Percentiles rank a stretch among this genome's conserved stretches.
Conservation (phyloP, 345 rosid species). For the Pelargonium nanum region DNA sequence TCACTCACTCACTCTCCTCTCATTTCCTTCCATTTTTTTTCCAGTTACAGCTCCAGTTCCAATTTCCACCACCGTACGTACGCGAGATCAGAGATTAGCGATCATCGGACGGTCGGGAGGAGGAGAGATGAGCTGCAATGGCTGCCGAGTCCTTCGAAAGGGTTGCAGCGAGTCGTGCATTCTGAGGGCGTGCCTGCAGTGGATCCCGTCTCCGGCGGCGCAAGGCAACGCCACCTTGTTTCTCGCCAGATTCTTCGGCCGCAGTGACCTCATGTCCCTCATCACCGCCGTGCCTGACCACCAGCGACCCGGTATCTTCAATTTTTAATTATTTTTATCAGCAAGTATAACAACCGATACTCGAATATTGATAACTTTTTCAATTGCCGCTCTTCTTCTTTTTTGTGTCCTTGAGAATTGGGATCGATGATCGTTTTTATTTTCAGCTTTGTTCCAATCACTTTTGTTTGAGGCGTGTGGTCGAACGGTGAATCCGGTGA, state of each 20-base stretch:
- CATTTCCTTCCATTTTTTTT: too few species aligned
- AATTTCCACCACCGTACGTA: too few species aligned
- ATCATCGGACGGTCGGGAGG: too few species aligned
- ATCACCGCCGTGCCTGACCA: conserved; percentile 52
- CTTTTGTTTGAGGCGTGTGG: conserved; percentile 37
- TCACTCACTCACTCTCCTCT: not conserved
- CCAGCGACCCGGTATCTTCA: conserved; percentile 45
- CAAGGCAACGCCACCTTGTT: conserved; percentile 83
- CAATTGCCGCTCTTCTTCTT: too few species aligned
- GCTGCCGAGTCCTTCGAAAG: conserved; percentile 76
- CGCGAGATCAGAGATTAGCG: not conserved
- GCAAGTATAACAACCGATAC: too few species aligned
- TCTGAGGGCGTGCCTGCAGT: conserved; percentile 58
- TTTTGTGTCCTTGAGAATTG: not conserved
- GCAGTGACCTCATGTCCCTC: conserved; percentile 72
- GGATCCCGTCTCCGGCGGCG: conserved; percentile 48
- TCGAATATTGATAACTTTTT: too few species aligned
- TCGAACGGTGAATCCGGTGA: conserved; percentile 29
- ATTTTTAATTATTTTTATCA: not conserved
- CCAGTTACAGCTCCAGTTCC: too few species aligned
- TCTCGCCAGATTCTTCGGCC: conserved; percentile 88
- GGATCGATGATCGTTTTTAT: not conserved
- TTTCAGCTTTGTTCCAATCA: conserved; percentile 25
- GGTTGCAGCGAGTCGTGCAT: conserved; percentile 72
- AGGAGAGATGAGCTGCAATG: conserved; percentile 68